A percentile compares a stretch with the other conserved stretches of the same genome.
phyloP scores from a whole-genome alignment of 305 asterid genomes.

The Fraxinus paxiana region DNA sequence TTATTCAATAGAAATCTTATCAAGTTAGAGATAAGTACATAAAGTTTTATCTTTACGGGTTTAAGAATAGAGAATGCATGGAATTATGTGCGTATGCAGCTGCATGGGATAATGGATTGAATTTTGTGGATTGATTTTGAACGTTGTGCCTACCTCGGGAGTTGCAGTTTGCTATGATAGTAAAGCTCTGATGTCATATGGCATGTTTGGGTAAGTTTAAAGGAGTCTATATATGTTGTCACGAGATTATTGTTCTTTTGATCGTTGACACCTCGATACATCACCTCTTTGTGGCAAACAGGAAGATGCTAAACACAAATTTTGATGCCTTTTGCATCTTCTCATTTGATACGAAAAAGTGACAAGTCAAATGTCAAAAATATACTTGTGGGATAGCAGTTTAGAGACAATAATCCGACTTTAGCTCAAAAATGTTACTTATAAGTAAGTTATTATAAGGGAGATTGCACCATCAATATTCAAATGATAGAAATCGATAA shows the following conservation, averaged over 20 bases:
- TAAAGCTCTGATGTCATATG: neutral
- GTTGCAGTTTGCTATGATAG: neutral
- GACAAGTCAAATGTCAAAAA: too few species aligned
- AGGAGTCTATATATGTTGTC: neutral
- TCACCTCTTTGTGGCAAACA: neutral
- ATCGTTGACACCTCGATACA: too few species aligned
- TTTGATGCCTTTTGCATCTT: neutral
- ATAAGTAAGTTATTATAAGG: neutral
- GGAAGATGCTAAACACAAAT: too few species aligned
- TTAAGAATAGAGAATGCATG: conserved; percentile 22
- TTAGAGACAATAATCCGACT: too few species aligned
- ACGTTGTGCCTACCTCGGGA: conserved; percentile 39
- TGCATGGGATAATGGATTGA: conserved; percentile 13
- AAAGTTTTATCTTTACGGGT: conserved; percentile 10
- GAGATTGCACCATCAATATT: neutral
- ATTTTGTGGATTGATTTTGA: neutral
- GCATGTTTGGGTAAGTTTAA: neutral
- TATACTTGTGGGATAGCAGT: neutral
- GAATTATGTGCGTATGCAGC: conserved; percentile 34
- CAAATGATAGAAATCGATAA: neutral
- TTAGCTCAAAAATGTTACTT: neutral
- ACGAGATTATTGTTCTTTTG: neutral
- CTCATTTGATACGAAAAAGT: neutral
- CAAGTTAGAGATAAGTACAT: conserved; percentile 8
- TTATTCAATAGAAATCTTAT: too few species aligned